Conservation (phyloP, 306 rosid species). For the Mimosa pudica region DNA sequence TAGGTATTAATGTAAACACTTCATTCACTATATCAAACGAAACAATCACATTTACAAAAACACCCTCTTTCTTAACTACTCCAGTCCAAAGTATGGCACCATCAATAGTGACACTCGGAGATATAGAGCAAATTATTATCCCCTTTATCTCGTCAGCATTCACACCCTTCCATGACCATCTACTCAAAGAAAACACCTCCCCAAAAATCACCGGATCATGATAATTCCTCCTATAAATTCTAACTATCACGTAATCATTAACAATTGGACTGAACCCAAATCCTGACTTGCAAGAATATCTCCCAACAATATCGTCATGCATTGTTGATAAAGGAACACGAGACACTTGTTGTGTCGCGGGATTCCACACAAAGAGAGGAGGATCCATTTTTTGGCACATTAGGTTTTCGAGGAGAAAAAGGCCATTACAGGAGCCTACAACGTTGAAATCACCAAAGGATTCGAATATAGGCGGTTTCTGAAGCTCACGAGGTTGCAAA, state of each 20-base stretch:
- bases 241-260: background rate
- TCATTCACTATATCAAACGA: background rate
- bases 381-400: too few relatives aligned
- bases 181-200: background rate
- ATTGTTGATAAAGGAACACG: background rate
- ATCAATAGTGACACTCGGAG: background rate
- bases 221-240: background rate
- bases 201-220: too few relatives aligned
- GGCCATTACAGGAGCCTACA: background rate
- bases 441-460: background rate
- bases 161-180: background rate
- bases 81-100: background rate
- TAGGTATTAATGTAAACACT: background rate
- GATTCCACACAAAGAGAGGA: background rate
- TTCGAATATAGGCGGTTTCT: background rate
- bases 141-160: background rate
- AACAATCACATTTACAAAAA: background rate
- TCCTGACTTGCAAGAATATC: background rate
- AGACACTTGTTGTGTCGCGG: background rate
- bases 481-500: background rate
- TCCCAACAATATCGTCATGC: too few relatives aligned
- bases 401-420: background rate
- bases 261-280: background rate
- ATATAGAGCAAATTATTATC: background rate
- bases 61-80: background rate